phyloP scores from a whole-genome alignment of 2,329 filamentous ascomycete species.

The Monosporascus sp. region DNA sequence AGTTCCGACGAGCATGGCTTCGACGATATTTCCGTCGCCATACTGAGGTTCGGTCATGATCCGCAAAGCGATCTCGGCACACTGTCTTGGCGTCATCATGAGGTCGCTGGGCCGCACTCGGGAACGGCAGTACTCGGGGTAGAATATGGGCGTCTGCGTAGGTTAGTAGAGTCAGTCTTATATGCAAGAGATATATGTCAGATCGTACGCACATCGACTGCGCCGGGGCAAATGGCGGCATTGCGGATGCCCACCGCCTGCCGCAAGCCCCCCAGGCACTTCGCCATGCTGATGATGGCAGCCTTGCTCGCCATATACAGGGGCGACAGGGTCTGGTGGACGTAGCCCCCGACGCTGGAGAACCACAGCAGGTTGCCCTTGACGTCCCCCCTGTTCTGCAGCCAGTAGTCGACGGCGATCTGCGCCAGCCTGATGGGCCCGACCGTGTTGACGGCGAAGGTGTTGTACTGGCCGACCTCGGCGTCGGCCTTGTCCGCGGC shows the following conservation, averaged over 20 bases:
- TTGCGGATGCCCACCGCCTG: too few relatives aligned
- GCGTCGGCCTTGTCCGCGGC: constrained; percentile 12
- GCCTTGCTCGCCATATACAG: constrained; percentile 26
- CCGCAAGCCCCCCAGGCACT: too few relatives aligned
- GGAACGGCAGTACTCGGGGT: too few relatives aligned
- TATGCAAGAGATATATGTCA: too few relatives aligned
- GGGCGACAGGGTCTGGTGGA: constrained; percentile 22
- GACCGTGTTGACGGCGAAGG: constrained; percentile 15
- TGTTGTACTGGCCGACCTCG: constrained; percentile 11
- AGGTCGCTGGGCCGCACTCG: too few relatives aligned
- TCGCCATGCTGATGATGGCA: constrained; percentile 11
- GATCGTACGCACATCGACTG: too few relatives aligned
- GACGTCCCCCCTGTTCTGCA: constrained; percentile 11
- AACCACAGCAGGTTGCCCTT: constrained; percentile 22
- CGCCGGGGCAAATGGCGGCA: too few relatives aligned
- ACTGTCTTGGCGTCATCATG: too few relatives aligned
- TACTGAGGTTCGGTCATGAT: constrained; percentile 12
- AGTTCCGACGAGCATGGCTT: not conserved
- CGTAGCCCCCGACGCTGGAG: constrained; percentile 22
- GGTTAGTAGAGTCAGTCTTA: too few relatives aligned
- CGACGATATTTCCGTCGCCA: too few relatives aligned
- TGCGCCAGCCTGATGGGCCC: constrained; percentile 18
- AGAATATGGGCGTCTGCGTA: too few relatives aligned
- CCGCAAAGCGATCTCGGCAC: not conserved
- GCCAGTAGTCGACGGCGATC: constrained; percentile 24